phyloP scores from a whole-genome alignment of 495 filamentous ascomycete species.

The Aspergillus asperescens region DNA sequence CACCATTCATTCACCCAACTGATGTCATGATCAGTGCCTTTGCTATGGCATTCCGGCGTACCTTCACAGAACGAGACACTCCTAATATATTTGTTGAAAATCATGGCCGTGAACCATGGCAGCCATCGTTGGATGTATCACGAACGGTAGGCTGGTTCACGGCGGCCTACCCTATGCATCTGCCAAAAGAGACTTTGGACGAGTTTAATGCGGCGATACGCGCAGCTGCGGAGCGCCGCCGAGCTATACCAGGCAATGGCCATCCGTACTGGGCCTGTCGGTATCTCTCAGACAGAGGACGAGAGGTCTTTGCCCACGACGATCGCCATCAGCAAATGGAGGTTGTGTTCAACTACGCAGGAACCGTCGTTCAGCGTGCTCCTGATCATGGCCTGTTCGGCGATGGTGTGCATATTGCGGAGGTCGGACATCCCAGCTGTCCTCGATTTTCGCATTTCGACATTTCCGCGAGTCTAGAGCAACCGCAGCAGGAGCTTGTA shows the following conservation, averaged over 20 bases:
- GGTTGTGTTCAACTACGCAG: conserved; percentile 7
- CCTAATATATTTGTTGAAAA: conserved; percentile 3
- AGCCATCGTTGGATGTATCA: conserved; percentile 1
- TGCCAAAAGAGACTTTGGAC: not conserved
- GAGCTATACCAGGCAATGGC: not conserved
- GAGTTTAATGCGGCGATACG: not conserved
- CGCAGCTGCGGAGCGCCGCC: conserved; percentile 4
- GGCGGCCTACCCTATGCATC: conserved; percentile 4
- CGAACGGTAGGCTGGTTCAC: conserved; percentile 8
- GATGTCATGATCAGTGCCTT: not conserved
- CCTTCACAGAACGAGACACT: conserved; percentile 2
- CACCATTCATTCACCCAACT: not conserved
- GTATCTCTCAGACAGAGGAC: not conserved
- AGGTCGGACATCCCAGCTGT: conserved; percentile 4
- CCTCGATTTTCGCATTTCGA: conserved; percentile 7
- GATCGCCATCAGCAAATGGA: conserved; percentile 6
- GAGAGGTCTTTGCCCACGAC: not conserved
- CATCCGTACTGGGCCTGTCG: conserved; percentile 5
- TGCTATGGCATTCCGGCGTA: not conserved
- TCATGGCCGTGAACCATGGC: conserved; percentile 7
- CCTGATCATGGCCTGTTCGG: not conserved
- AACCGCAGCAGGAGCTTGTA: conserved; percentile 3
- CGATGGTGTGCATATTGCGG: not conserved
- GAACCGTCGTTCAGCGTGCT: conserved; percentile 2
- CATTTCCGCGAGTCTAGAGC: not conserved